Evolutionary conservation across 2,329 filamentous ascomycete species (phyloP), one percentile per base, ranked within the genome.

Genomic region (Colletotrichum gigasporum): DNA sequence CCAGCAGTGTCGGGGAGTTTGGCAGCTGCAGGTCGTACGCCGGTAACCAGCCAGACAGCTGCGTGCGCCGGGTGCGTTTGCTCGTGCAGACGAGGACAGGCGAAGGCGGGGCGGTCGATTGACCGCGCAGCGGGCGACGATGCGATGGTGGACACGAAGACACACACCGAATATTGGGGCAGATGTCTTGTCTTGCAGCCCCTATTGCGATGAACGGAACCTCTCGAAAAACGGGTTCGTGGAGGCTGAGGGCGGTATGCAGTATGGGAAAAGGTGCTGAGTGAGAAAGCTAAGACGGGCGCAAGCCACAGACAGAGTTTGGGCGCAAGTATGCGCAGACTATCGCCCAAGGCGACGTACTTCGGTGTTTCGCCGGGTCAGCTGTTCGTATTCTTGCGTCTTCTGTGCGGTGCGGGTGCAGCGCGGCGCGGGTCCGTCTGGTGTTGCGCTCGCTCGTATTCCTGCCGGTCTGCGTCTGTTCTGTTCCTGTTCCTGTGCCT

Each of bases 371-470:
- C n/a, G 47, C 32, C 47, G 20, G 47, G 26, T 41, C 34, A 47
- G 47, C 30, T 48, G 16, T 30, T 61, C 42, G 61, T 64, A 20
- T 64, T 54, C 18, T 44, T 39, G 53, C 10, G n/a, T 52, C 35
- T 22, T 11, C 37, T n/a, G 55, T 60, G 55, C 60, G 47, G 56
- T 48, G 54, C 26, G n/a, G n/a, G n/a, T n/a, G n/a, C n/a, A n/a
- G n/a, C n/a, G n/a, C n/a, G n/a, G n/a, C n/a, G n/a, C n/a, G n/a
- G n/a, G n/a, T 34, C 28, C 50, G 34, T 30, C 44, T 44, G 56
- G 50, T 22, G 45, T 61, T 45, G 37, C 22, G 41, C 30, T 55
- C 4, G 61, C 41, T 64, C 56, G 61, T 64, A 61, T 64, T 48
- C 28, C 26, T 35, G 35, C n/a, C 39, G 30, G 26, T 14, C 32